Conservation (phyloP, 352 stramenopile species). For the Pythium insidiosum region DNA sequence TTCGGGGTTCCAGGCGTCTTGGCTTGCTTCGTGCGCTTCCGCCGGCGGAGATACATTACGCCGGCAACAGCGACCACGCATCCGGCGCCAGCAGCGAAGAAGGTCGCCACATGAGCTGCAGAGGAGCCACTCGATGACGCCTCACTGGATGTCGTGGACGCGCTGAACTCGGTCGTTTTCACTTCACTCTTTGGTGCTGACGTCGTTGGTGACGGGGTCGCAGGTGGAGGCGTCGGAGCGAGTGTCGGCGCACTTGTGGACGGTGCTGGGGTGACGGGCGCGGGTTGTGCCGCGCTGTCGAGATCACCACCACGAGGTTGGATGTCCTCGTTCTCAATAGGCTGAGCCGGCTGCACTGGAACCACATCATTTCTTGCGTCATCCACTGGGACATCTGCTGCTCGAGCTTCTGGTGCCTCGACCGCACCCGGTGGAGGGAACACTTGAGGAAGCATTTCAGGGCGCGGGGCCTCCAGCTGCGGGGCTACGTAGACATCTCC, state of each 20-base stretch:
- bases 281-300: no score
- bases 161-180: conserved; percentile 12
- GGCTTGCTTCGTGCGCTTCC: conserved; percentile 9
- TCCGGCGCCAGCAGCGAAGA: conserved; percentile 9
- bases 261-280: no score
- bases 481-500: conserved; percentile 8
- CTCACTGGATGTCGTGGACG: neutral
- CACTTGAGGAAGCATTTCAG: conserved; percentile 7
- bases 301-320: no score
- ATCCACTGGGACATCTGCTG: neutral
- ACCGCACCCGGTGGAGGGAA: neutral
- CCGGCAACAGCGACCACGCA: conserved; percentile 18
- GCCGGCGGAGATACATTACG: conserved; percentile 9
- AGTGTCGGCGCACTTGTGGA: neutral
- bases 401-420: neutral
- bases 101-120: conserved; percentile 7
- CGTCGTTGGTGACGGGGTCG: neutral
- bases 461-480: conserved; percentile 9
- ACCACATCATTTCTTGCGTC: no score
- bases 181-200: neutral
- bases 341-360: no score
- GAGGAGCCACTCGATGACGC: neutral
- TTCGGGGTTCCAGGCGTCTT: conserved; percentile 24
- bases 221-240: neutral
- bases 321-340: no score